Conservation (phyloP, 2,329 filamentous ascomycete genomes). For the Biscogniauxia sp. region DNA sequence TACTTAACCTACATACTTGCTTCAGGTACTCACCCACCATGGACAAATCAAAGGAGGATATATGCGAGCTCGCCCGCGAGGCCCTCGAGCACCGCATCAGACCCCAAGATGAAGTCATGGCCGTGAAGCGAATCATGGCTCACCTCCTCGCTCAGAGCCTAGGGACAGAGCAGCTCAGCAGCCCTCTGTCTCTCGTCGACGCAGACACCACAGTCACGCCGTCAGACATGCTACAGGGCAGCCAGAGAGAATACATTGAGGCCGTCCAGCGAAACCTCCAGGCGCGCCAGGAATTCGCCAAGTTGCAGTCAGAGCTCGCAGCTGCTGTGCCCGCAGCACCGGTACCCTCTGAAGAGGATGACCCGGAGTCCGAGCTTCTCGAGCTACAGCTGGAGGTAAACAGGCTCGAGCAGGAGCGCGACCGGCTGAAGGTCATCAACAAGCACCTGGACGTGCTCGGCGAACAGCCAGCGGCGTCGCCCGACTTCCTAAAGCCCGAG, state of each 20-base stretch:
- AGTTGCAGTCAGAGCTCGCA: slow-evolving; percentile 32
- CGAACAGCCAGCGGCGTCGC: slow-evolving; percentile 50
- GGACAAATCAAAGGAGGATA: slow-evolving; percentile 33
- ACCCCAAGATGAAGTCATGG: slow-evolving; percentile 54
- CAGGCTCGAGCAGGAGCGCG: slow-evolving; percentile 50
- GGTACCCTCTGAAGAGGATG: slow-evolving; percentile 21
- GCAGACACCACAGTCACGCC: slow-evolving; percentile 34
- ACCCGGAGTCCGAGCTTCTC: slow-evolving; percentile 32
- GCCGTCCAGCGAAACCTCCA: slow-evolving; percentile 52
- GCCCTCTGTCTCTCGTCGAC: slow-evolving; percentile 50
- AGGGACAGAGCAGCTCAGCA: slow-evolving; percentile 40
- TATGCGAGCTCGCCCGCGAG: slow-evolving; percentile 38
- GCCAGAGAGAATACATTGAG: slow-evolving; percentile 54
- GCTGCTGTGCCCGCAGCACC: slow-evolving; percentile 16
- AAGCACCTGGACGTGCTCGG: slow-evolving; percentile 49
- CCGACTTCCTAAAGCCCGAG: slow-evolving; percentile 49
- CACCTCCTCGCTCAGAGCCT: slow-evolving; percentile 51
- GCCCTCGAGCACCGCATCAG: slow-evolving; percentile 53
- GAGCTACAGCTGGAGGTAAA: slow-evolving; percentile 51
- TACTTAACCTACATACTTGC: too few species aligned
- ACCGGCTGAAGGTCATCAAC: slow-evolving; percentile 49
- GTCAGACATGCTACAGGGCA: slow-evolving; percentile 41
- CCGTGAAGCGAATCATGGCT: slow-evolving; percentile 54
- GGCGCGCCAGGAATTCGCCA: slow-evolving; percentile 48
- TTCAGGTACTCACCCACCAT: slow-evolving; percentile 12